These are phyloP conservation scores for Metschnikowia shivogae DNA, from an alignment of 805 yeast genomes.

Conservation along the genomic window DNA sequence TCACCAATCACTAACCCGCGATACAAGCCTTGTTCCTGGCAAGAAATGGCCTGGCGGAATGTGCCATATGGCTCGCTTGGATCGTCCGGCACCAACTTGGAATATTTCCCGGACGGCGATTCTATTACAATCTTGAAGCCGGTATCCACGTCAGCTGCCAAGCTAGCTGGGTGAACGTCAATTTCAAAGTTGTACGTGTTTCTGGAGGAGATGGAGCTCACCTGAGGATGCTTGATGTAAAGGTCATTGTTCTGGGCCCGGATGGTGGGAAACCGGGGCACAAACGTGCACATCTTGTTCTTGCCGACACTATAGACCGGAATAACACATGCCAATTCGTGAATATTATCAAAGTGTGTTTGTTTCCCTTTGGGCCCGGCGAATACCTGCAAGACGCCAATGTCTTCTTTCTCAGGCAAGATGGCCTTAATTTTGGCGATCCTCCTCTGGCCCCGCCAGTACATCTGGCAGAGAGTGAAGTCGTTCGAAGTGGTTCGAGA, in stretches of 20 bases:
- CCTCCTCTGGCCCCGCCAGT: constrained; percentile 62
- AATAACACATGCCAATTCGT: constrained; percentile 67
- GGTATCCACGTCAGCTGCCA: constrained; percentile 35
- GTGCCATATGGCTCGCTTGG: constrained; percentile 45
- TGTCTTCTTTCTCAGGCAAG: constrained; percentile 62
- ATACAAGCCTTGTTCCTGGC: constrained; percentile 78
- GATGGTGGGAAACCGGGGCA: constrained; percentile 67
- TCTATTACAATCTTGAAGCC: constrained; percentile 64
- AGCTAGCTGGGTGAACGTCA: constrained; percentile 52
- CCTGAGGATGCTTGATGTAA: constrained; percentile 83
- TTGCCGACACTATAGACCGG: constrained; percentile 73
- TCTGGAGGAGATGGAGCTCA: constrained; percentile 51
- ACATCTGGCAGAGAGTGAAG: constrained; percentile 71
- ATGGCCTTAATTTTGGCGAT: constrained; percentile 76
- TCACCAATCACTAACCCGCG: constrained; percentile 78
- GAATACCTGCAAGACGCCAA: constrained; percentile 73
- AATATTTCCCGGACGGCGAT: constrained; percentile 79
- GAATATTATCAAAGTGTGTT: constrained; percentile 51
- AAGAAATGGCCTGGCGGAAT: constrained; percentile 57
- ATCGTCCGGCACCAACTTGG: constrained; percentile 51
- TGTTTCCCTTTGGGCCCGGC: constrained; percentile 64
- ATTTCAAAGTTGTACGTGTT: constrained; percentile 64
- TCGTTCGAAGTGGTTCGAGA: constrained; percentile 46
- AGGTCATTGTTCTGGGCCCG: constrained; percentile 67
- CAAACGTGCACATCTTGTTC: constrained; percentile 60